phyloP scores from a whole-genome alignment of 2,329 filamentous ascomycete species.

The Monilinia laxa region DNA sequence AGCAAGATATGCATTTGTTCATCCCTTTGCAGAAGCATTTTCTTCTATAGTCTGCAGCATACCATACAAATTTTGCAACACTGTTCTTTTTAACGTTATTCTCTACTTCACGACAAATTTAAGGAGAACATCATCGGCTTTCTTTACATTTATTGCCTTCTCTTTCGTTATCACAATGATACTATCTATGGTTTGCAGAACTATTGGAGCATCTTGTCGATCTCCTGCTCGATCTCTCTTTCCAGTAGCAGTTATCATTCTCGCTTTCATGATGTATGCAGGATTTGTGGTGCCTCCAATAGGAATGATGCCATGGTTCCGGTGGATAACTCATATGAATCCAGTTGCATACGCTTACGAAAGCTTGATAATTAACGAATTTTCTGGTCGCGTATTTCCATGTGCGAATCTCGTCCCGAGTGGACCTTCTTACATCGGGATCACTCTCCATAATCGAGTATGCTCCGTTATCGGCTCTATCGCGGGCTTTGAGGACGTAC shows the following conservation, averaged over 20 bases:
- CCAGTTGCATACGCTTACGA: constrained; percentile 76
- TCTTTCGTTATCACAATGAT: constrained; percentile 42
- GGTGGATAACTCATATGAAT: constrained; percentile 71
- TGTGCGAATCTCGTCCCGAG: constrained; percentile 34
- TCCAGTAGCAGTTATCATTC: constrained; percentile 53
- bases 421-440: constrained; percentile 25
- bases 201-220: constrained; percentile 71
- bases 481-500: constrained; percentile 52
- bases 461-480: constrained; percentile 61
- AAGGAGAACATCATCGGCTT: constrained; percentile 68
- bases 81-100: constrained; percentile 71
- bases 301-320: constrained; percentile 74
- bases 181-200: constrained; percentile 84
- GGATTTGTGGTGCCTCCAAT: constrained; percentile 46
- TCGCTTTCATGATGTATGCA: constrained; percentile 38
- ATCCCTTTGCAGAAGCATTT: constrained; percentile 86
- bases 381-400: constrained; percentile 43
- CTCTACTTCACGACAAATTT: constrained; percentile 88
- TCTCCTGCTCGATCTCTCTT: constrained; percentile 66
- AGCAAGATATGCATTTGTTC: constrained; percentile 80
- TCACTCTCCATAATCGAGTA: constrained; percentile 39
- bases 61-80: constrained; percentile 68
- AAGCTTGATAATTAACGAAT: constrained; percentile 80
- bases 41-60: constrained; percentile 84
- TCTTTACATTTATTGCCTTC: constrained; percentile 70